Evolutionary conservation across 768 basidiomycete genomes (phyloP).

Genomic region (Psilocybe cubensis): DNA sequence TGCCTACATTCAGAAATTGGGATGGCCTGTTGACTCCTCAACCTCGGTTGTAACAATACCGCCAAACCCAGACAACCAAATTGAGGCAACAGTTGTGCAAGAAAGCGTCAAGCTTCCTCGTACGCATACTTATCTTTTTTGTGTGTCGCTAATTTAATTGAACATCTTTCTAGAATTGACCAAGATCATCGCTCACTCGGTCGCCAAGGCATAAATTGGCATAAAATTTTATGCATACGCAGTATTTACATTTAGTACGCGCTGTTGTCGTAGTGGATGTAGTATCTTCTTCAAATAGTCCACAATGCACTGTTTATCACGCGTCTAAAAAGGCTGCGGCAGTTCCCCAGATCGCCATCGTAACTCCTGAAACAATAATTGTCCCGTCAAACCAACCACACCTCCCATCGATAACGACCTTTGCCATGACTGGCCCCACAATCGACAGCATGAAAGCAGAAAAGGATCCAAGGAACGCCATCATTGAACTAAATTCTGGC

Average conservation of each 20-base stretch:
- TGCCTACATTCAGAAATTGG: slow-evolving; percentile 63
- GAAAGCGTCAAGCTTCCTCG: slow-evolving; percentile 83
- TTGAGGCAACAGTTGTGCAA: slow-evolving; percentile 83
- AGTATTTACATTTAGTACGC: neutral
- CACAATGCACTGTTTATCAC: neutral
- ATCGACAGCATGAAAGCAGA: slow-evolving; percentile 78
- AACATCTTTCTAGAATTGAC: slow-evolving; percentile 57
- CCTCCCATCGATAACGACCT: slow-evolving; percentile 57
- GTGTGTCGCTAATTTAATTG: slow-evolving; percentile 7
- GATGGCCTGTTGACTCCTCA: slow-evolving; percentile 63
- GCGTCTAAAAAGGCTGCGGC: slow-evolving; percentile 52
- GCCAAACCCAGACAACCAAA: slow-evolving; percentile 86
- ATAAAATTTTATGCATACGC: slow-evolving; percentile 6
- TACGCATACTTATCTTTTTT: slow-evolving; percentile 40
- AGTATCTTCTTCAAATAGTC: neutral
- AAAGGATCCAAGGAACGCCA: slow-evolving; percentile 93
- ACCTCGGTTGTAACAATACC: slow-evolving; percentile 69
- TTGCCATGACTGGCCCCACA: slow-evolving; percentile 77
- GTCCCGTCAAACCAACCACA: slow-evolving; percentile 55
- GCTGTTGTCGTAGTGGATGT: neutral
- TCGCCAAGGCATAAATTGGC: slow-evolving; percentile 45
- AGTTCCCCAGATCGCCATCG: slow-evolving; percentile 84
- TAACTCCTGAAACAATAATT: slow-evolving; percentile 51
- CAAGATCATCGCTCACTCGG: slow-evolving; percentile 77
- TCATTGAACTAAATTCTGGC: slow-evolving; percentile 80